Conservation (phyloP, 345 rosid species). For the Salix udensis region DNA sequence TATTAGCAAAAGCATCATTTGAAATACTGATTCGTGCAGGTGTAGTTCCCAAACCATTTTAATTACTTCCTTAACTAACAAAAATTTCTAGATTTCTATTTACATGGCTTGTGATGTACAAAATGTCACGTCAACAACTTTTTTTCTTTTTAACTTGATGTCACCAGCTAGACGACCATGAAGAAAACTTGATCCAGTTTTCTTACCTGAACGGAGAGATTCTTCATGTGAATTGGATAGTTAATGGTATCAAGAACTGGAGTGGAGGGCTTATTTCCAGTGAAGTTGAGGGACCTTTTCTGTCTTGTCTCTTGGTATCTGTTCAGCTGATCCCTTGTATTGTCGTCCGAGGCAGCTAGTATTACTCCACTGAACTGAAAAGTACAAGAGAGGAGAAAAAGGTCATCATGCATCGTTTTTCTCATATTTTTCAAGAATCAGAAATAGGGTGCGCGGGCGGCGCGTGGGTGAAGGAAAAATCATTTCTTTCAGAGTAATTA, state of each 20-base stretch:
- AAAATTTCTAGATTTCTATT: no score
- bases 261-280: slow-evolving; percentile 34
- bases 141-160: no score
- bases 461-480: neutral
- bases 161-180: no score
- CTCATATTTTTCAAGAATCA: neutral
- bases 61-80: no score
- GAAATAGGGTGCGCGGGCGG: neutral
- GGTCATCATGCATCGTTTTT: neutral
- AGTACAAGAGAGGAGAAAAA: neutral
- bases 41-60: no score
- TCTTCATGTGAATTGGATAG: slow-evolving; percentile 40
- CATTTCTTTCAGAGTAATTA: neutral
- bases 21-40: neutral
- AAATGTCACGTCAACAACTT: no score
- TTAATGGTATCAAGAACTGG: slow-evolving; percentile 42
- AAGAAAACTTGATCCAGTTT: neutral
- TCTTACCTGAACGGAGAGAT: slow-evolving; percentile 35
- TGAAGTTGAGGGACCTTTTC: slow-evolving; percentile 23
- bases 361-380: slow-evolving; percentile 6
- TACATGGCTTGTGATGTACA: no score
- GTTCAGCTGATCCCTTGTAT: slow-evolving; percentile 2
- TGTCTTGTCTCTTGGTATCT: neutral
- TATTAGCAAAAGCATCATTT: neutral
- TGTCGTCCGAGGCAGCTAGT: slow-evolving; percentile 8